phyloP scores from a whole-genome alignment of 2,329 filamentous ascomycete genomes.

The Claviceps pazoutovae region DNA sequence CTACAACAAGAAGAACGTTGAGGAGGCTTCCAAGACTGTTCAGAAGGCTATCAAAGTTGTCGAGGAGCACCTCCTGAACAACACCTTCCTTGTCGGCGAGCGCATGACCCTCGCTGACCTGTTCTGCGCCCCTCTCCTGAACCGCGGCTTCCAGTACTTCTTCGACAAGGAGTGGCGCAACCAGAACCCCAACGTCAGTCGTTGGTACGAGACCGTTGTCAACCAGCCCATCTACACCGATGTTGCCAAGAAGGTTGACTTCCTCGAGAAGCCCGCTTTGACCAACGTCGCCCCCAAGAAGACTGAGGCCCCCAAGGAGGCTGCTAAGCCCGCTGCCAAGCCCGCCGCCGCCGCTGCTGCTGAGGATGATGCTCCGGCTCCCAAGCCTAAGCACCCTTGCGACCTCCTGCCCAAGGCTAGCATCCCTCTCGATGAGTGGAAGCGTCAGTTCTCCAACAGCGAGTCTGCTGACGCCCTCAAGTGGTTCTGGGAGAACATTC shows the following conservation, averaged over 20 bases:
- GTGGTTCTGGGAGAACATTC: conserved; percentile 97
- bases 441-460: conserved; percentile 96
- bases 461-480: conserved; percentile 75
- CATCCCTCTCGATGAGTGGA: conserved; percentile 89
- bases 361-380: conserved; percentile 35
- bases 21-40: conserved; percentile 59
- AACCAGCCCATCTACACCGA: conserved; percentile 85
- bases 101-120: conserved; percentile 93
- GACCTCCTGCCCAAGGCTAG: conserved; percentile 69
- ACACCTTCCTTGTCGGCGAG: conserved; percentile 97
- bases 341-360: conserved; percentile 18
- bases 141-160: conserved; percentile 85
- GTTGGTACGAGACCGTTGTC: conserved; percentile 90
- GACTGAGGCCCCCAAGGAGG: conserved; percentile 51
- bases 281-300: conserved; percentile 63
- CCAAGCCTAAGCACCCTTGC: conserved; percentile 94
- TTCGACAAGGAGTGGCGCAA: conserved; percentile 82
- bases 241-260: conserved; percentile 59
- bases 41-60: conserved; percentile 56
- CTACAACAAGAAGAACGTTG: conserved; percentile 98
- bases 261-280: conserved; percentile 71
- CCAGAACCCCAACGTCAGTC: conserved; percentile 70
- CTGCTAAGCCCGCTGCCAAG: conserved; percentile 44
- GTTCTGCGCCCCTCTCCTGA: conserved; percentile 65
- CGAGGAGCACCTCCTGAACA: conserved; percentile 77